Base-by-base conservation (phyloP, 176 grass and related monocot species). In the Bromus sterilis region DNA sequence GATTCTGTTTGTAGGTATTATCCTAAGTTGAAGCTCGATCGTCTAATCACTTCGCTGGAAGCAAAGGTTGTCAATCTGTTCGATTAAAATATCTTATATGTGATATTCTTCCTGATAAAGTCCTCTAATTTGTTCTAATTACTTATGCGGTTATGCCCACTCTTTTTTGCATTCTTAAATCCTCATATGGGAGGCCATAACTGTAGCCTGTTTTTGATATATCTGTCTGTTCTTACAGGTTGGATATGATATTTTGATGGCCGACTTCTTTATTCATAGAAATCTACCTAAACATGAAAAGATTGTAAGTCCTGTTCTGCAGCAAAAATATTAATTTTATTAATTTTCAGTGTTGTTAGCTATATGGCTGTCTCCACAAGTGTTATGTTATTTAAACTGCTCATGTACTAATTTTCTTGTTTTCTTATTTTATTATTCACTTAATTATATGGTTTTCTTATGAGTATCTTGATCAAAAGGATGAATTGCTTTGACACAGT, bases 161-260 rank as follows among this genome's bases (percentile, higher is more conserved):
- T 56, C 24, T 56, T 81, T 86, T 70, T 62, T 31, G 41, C 21
- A 29, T 86, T 77, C 51, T 33, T 32, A 86, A 53, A 66, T 66
- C 8, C 18, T 77, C 32, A 64, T 60, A 35, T 62, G 8, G 26
- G 55, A 37, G 28, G 28, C 33, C 41, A 78, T 26, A 33, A 51
- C 26, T 16, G 13, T 34, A 78, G 11, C 14, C 24, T 82, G 56
- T 78, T 66, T 49, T 78, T 77, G 32, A 75, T 81, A 42, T 77
- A 71, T 83, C 78, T 87, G 26, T 49, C 28, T 87, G 65, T 60
- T 51, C 40, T 62, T 90, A 21, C 81, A 99, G 93, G 71, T 46
- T 79, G 97, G 97, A 71, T 99, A 99, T 83, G 85, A 93, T 95
- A 72, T 99, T 84, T 80, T 95, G 74, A 90, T 99, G 93, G 28